Evolutionary conservation across 1,139 yeast species (phyloP).

Genomic region (Debaryomyces sp.): DNA sequence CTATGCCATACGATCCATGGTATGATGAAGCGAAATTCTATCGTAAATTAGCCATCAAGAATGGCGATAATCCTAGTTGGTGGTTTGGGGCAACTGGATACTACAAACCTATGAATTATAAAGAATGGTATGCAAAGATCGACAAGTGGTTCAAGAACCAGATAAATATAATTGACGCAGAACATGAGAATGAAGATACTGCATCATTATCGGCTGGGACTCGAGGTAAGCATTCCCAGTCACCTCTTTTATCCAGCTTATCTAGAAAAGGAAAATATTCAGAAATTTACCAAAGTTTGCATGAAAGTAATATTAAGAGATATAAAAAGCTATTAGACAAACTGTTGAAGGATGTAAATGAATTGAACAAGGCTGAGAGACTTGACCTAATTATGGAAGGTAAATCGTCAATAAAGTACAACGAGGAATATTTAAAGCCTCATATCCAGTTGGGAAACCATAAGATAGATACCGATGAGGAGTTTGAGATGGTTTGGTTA

Average conservation of each 20-base stretch:
- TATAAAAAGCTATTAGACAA: conserved; percentile 24
- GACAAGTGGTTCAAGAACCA: conserved; percentile 29
- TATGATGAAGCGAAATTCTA: conserved; percentile 57
- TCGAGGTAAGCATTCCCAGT: not conserved
- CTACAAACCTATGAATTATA: conserved; percentile 53
- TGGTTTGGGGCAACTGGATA: conserved; percentile 65
- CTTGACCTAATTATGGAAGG: conserved; percentile 43
- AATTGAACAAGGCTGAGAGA: conserved; percentile 41
- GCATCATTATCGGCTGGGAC: not conserved
- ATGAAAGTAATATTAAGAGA: conserved; percentile 24
- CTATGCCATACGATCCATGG: conserved; percentile 66
- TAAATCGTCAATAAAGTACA: conserved; percentile 23
- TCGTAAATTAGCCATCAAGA: conserved; percentile 44
- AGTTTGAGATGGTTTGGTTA: conserved; percentile 48
- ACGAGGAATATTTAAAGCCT: conserved; percentile 34
- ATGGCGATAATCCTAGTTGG: conserved; percentile 47
- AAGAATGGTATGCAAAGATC: conserved; percentile 48
- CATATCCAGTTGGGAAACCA: conserved; percentile 43
- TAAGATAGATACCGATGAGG: conserved; percentile 40
- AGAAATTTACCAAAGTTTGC: conserved; percentile 31
- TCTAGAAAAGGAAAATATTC: conserved; percentile 23
- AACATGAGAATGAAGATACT: conserved; percentile 8
- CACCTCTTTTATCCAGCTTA: conserved; percentile 13
- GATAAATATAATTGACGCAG: conserved; percentile 15
- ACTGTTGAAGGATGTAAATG: conserved; percentile 34